phyloP scores from a whole-genome alignment of 2,329 filamentous ascomycete species.

The Torrubiella hemipterigena region DNA sequence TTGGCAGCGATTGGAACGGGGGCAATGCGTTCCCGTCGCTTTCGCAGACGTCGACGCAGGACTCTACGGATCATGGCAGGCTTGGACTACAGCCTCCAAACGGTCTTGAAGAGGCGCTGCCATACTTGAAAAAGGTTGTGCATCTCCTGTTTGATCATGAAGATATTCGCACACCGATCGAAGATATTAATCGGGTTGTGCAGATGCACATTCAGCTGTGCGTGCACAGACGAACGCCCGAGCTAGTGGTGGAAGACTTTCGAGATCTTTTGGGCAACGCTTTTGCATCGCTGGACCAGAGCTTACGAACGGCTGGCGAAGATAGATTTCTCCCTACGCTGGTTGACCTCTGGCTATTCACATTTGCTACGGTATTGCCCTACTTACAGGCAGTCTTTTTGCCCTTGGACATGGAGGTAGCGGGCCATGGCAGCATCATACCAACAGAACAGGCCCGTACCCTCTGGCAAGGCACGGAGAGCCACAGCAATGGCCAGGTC shows the following conservation, averaged over 20 bases:
- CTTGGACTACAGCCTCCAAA: conserved; percentile 54
- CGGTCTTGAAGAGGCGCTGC: conserved; percentile 71
- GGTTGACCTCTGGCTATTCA: conserved; percentile 88
- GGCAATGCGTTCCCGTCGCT: conserved; percentile 38
- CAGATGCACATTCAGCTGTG: conserved; percentile 67
- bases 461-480: too few species aligned
- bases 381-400: conserved; percentile 94
- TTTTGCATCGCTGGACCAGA: conserved; percentile 77
- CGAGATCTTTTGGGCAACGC: conserved; percentile 67
- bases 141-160: conserved; percentile 73
- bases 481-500: too few species aligned
- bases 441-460: conserved; percentile 68
- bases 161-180: conserved; percentile 65
- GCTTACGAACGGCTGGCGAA: conserved; percentile 65
- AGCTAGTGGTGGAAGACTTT: conserved; percentile 63
- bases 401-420: conserved; percentile 85
- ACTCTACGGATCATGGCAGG: conserved; percentile 41
- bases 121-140: conserved; percentile 63
- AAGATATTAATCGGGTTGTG: conserved; percentile 76
- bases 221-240: conserved; percentile 59
- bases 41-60: conserved; percentile 28
- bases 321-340: conserved; percentile 81
- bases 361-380: conserved; percentile 80
- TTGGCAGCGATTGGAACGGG: conserved; percentile 37
- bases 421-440: conserved; percentile 71